Conservation (phyloP, 495 filamentous ascomycete genomes). For the Rusavskia elegans region DNA sequence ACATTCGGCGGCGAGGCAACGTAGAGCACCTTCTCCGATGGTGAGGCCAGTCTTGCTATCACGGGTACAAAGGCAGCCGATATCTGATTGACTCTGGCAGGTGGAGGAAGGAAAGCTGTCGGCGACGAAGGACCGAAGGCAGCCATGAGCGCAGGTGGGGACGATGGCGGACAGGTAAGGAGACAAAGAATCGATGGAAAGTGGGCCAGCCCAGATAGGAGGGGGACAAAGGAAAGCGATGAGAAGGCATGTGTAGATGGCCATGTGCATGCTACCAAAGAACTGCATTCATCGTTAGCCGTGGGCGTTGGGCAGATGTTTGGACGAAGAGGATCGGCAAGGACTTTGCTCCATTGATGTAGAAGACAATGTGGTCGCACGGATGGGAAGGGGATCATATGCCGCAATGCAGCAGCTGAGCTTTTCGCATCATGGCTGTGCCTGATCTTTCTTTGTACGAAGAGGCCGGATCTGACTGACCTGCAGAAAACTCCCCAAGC, state of each 20-base stretch:
- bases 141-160: constrained; percentile 47
- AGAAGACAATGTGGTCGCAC: constrained; percentile 3
- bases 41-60: constrained; percentile 47
- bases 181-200: constrained; percentile 10
- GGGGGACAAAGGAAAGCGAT: constrained; percentile 15
- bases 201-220: constrained; percentile 5
- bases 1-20: constrained; percentile 40
- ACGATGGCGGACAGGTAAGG: constrained; percentile 23
- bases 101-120: constrained; percentile 35
- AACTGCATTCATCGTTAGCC: constrained; percentile 14
- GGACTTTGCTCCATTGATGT: neutral
- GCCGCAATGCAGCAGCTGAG: neutral
- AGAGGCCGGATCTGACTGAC: constrained; percentile 6
- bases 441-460: neutral
- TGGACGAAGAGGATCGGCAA: constrained; percentile 7
- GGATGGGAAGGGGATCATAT: neutral
- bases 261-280: constrained; percentile 22
- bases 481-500: constrained; percentile 9
- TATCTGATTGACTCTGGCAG: constrained; percentile 31
- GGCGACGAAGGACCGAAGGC: constrained; percentile 44
- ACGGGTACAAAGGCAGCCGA: constrained; percentile 47
- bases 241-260: constrained; percentile 17
- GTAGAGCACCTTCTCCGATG: constrained; percentile 49
- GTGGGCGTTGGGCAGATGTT: neutral
- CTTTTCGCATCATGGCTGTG: constrained; percentile 7